Evolutionary conservation across 2,329 filamentous ascomycete species (phyloP).

Genomic region (Diplocarpon mali): DNA sequence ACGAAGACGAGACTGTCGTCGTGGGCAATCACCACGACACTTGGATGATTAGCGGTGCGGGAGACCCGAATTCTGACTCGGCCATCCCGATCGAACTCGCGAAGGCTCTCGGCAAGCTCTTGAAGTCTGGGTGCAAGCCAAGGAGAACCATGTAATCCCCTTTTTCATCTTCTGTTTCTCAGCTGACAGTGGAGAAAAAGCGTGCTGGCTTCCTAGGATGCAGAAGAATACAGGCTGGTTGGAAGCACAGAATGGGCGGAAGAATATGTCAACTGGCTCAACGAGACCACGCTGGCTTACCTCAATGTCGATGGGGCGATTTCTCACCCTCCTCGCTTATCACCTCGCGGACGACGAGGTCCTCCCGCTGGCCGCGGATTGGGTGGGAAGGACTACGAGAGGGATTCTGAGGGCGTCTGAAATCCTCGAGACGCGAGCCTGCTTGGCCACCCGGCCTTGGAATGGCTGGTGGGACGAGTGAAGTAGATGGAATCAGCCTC

Average conservation of each 20-base stretch:
- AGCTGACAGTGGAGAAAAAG: neutral
- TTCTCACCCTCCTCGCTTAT: conserved; percentile 36
- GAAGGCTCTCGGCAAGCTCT: conserved; percentile 56
- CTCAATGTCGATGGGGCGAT: conserved; percentile 32
- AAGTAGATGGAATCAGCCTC: too few relatives aligned
- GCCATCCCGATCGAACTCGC: conserved; percentile 66
- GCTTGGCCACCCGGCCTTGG: too few relatives aligned
- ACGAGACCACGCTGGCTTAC: conserved; percentile 29
- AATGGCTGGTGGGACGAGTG: too few relatives aligned
- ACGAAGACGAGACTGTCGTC: conserved; percentile 71
- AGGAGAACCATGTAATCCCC: conserved; percentile 54
- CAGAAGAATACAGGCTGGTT: conserved; percentile 64
- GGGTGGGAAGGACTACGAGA: conserved; percentile 3
- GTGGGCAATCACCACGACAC: conserved; percentile 81
- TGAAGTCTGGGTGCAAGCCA: conserved; percentile 65
- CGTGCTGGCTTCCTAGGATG: conserved; percentile 62
- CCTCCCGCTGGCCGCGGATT: conserved; percentile 30
- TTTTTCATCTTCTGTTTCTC: neutral
- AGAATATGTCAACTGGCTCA: conserved; percentile 64
- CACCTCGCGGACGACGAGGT: conserved; percentile 35
- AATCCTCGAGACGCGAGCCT: neutral
- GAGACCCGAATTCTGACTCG: conserved; percentile 69
- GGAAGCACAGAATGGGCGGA: conserved; percentile 78
- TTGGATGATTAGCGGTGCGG: conserved; percentile 65
- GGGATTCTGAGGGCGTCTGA: neutral